A percentile compares a stretch with the other conserved stretches of the same genome.
phyloP scores from a whole-genome alignment of 306 rosid species.

The Cicer yamashitae region DNA sequence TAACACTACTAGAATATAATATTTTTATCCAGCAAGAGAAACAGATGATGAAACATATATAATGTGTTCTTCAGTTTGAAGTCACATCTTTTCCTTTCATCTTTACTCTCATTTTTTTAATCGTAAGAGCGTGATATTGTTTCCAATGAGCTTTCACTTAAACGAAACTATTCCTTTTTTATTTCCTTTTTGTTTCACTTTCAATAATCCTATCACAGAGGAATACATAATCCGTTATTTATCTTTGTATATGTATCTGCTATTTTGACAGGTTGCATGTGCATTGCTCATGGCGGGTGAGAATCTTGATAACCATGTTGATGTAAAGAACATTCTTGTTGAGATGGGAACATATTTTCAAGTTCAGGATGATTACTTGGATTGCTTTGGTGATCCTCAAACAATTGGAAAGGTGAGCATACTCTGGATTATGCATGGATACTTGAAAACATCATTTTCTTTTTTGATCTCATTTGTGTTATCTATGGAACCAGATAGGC shows the following conservation, averaged over 20 bases:
- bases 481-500: conserved; percentile 70
- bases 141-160: background rate
- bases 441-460: conserved; percentile 23
- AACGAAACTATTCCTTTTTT: background rate
- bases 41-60: background rate
- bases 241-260: conserved; percentile 20
- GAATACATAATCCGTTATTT: conserved; percentile 40
- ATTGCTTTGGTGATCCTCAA: conserved; percentile 83
- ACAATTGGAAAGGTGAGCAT: conserved; percentile 83
- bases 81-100: conserved; percentile 18
- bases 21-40: conserved; percentile 28
- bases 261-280: conserved; percentile 57
- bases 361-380: conserved; percentile 97
- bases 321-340: conserved; percentile 61
- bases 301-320: conserved; percentile 59
- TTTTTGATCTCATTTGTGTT: conserved; percentile 42
- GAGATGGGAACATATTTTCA: conserved; percentile 71
- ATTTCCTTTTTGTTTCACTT: conserved; percentile 22
- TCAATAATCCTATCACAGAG: conserved; percentile 15
- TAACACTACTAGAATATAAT: conserved; percentile 18
- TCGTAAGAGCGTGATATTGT: conserved; percentile 12
- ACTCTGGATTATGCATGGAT: conserved; percentile 6
- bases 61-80: conserved; percentile 19
- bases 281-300: conserved; percentile 65
- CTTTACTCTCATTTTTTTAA: background rate